Conservation (phyloP, 2,329 filamentous ascomycete genomes). For the Colletotrichum sojae region DNA sequence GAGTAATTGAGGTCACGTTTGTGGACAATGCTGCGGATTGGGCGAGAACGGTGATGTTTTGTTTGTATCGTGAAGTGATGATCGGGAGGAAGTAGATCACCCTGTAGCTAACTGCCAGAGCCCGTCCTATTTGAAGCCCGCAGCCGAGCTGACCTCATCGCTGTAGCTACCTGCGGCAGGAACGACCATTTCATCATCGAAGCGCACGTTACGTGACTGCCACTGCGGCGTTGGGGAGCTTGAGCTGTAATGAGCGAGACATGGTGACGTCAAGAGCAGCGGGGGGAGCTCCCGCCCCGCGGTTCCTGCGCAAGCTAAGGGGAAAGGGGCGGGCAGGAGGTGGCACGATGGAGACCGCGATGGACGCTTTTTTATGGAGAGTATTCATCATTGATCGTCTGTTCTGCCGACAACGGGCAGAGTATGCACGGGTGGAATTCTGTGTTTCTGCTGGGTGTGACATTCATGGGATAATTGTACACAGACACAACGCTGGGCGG, state of each 20-base stretch:
- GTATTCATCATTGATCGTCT: slow-evolving; percentile 38
- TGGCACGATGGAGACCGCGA: slow-evolving; percentile 24
- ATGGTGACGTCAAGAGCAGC: slow-evolving; percentile 41
- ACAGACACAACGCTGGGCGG: neutral
- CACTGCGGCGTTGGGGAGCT: slow-evolving; percentile 18
- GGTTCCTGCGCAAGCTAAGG: slow-evolving; percentile 10
- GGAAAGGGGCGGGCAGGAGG: slow-evolving; percentile 18
- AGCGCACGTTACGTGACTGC: slow-evolving; percentile 13
- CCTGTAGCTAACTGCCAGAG: neutral
- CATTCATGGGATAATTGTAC: neutral
- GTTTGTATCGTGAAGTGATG: slow-evolving; percentile 3
- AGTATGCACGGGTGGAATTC: neutral
- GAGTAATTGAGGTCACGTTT: neutral
- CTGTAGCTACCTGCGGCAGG: slow-evolving; percentile 27
- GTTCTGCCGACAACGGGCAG: neutral
- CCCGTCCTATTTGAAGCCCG: slow-evolving; percentile 31
- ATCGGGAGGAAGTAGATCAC: too few relatives aligned
- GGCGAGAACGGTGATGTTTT: neutral
- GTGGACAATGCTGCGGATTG: neutral
- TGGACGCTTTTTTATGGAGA: slow-evolving; percentile 35
- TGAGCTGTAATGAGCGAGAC: slow-evolving; percentile 34
- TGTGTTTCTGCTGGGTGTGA: neutral
- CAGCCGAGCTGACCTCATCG: slow-evolving; percentile 35
- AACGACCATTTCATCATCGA: slow-evolving; percentile 40
- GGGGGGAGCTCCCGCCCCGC: slow-evolving; percentile 10